Base-by-base conservation (phyloP, 495 filamentous ascomycete genomes). In the Evansstolkia leycettana region DNA sequence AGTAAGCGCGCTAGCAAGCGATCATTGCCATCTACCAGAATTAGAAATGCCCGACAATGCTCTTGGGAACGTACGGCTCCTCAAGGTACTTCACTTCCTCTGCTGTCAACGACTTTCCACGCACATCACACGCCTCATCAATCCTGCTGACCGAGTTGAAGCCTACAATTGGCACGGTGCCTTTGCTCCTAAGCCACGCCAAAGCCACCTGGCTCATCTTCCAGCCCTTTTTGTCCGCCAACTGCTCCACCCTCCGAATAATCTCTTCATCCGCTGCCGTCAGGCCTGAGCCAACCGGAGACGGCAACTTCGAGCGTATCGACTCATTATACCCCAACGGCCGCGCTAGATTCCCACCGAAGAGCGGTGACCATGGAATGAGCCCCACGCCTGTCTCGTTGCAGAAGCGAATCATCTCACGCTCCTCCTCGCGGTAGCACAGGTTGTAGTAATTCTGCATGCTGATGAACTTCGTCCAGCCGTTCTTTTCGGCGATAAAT, bases 371-470 rank as follows among this genome's bases (percentile, higher is more conserved):
- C 76, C 76, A 82, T 12, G 78, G 77, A 29, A 82, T 69, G 7
- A 83, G 38, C 0, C 76, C 80, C 4, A 86, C 73, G 3, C 80
- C 80, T 0, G 76, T 79, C 17, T 66, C 67, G n/a, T 69, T 52
- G 47, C 80, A 84, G 56, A 73, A 79, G 0, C 65, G 60, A 45
- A 69, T 78, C 76, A 82, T 82, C 52, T 82, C 80, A 3, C 77
- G 58, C 59, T 84, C 80, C 46, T 84, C 78, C 51, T 84, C 78
- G 3, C 80, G 62, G 50, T 81, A 81, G 24, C 7, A 33, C 16
- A 65, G 57, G 40, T 60, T 64, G 38, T 68, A 54, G 50, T 64
- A 61, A 39, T 65, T 64, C 30, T 65, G 64, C 64, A 67, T 67
- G n/a, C 46, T 53, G 45, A 67, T 57, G 43, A 67, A 67, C 36